Evolutionary conservation across 1,284 basidiomycete genomes (phyloP).

Genomic region (Ustilago trichophora): DNA sequence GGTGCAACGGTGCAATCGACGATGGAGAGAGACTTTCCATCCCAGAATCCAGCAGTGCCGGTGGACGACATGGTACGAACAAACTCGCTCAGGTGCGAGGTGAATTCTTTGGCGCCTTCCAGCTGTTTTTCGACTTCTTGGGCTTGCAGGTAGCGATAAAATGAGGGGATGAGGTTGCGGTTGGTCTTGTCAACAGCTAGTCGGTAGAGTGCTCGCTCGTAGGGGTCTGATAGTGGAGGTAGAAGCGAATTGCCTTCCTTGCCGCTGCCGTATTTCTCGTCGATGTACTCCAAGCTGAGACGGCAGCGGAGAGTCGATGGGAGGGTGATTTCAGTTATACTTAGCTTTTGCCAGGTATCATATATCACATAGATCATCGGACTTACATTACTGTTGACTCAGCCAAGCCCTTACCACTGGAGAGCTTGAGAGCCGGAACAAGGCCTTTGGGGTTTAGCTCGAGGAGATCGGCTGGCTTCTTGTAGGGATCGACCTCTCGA

Average conservation of each 20-base stretch:
- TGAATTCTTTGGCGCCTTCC: constrained; percentile 73
- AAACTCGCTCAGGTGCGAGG: constrained; percentile 72
- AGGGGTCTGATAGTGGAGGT: constrained; percentile 73
- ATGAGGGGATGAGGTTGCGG: constrained; percentile 75
- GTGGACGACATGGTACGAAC: constrained; percentile 69
- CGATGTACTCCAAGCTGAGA: constrained; percentile 77
- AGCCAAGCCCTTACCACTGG: constrained; percentile 42
- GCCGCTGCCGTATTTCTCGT: constrained; percentile 74
- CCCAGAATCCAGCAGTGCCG: constrained; percentile 70
- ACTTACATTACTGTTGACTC: constrained; percentile 57
- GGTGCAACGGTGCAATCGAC: constrained; percentile 78
- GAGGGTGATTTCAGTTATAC: too few relatives aligned
- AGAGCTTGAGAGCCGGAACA: constrained; percentile 76
- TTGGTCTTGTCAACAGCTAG: constrained; percentile 77
- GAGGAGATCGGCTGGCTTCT: constrained; percentile 79
- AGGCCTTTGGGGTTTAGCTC: constrained; percentile 81
- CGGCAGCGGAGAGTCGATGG: constrained; percentile 68
- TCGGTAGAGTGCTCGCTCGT: constrained; percentile 75
- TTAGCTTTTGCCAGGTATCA: too few relatives aligned
- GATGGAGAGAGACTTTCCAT: constrained; percentile 72
- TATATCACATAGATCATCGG: neutral
- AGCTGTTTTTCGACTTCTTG: constrained; percentile 74
- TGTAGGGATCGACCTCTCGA: constrained; percentile 80
- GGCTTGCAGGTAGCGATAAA: constrained; percentile 81
- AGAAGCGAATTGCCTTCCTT: constrained; percentile 68